A percentile compares a stretch with the other conserved stretches of the same genome.
These are phyloP conservation scores for Myxozyma vanderwaltii DNA, from an alignment of 805 yeast species.

Conservation along the genomic window DNA sequence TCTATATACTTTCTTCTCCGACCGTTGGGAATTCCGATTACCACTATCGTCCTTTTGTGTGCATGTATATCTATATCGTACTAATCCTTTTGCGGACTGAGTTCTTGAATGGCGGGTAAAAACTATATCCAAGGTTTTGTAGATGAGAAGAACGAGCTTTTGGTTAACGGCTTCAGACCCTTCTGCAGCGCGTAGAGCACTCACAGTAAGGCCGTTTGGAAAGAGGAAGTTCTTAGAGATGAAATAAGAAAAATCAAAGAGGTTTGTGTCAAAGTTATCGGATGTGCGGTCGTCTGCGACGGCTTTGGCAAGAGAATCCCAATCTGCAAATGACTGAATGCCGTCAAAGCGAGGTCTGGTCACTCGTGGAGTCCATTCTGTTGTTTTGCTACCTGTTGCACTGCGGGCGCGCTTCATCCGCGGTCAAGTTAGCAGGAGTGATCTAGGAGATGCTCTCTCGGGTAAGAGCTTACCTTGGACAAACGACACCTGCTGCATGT, in stretches of 20 bases:
- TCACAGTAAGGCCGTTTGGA: not conserved
- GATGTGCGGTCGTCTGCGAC: not conserved
- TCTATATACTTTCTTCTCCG: slow-evolving; percentile 5
- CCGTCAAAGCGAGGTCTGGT: slow-evolving; percentile 11
- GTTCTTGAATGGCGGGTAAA: slow-evolving; percentile 6
- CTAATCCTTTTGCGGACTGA: slow-evolving; percentile 7
- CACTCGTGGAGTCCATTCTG: slow-evolving; percentile 6
- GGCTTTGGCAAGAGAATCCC: not conserved
- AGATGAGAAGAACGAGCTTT: slow-evolving; percentile 1
- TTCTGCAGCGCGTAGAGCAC: not conserved
- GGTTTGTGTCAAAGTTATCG: slow-evolving; percentile 1
- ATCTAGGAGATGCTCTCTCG: too few species aligned
- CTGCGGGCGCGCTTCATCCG: not conserved
- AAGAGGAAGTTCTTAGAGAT: not conserved
- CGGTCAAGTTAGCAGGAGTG: not conserved
- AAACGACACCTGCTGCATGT: slow-evolving; percentile 5
- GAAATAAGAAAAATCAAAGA: slow-evolving; percentile 8
- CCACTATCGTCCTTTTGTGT: slow-evolving; percentile 12
- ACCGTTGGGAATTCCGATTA: slow-evolving; percentile 4
- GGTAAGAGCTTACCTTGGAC: not conserved
- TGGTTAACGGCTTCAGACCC: slow-evolving; percentile 7
- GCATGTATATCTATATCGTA: slow-evolving; percentile 7
- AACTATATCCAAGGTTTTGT: slow-evolving; percentile 1
- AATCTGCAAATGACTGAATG: not conserved
- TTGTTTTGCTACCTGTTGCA: not conserved